Base-by-base conservation (phyloP, 306 rosid genomes). In the Gastrolobium villosum region DNA sequence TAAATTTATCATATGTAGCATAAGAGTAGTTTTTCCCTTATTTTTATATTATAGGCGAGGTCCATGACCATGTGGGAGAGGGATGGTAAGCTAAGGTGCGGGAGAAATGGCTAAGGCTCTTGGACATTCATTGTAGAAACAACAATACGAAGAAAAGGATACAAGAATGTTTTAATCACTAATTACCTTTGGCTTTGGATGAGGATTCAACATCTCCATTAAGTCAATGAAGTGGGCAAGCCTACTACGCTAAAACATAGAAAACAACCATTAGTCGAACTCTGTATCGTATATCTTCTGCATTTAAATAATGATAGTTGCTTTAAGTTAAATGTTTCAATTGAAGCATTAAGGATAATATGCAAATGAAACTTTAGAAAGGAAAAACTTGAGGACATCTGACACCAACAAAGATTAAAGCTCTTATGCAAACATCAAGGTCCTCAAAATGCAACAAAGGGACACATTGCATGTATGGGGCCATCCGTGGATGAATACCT, bases 131-230 rank as follows among this genome's bases (percentile, higher is more conserved):
- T 7, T 14, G 40, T 56, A 67, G 44, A 44, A 75, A 79, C 31
- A 61, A 41, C 26, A 56, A 30, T 31, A 37, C 2, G 14, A 36
- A 44, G 72, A 57, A 67, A 65, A 57, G 3, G n/a, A 10, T 20
- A 15, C 45, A 49, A 28, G 30, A 68, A 44, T 40, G 6, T 32
- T 64, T 73, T 14, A 53, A 52, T 55, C 56, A 48, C 40, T 5
- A 64, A 54, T 82, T 85, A 94, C 99, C 98, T 87, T 95, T 72
- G 98, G 98, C 88, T 82, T 89, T 76, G 97, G 83, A 83, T 95
- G 89, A 70, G 97, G 92, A 87, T 91, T 92, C 89, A 92, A 80
- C 98, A 89, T 89, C 91, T 95, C 98, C 94, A 95, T 86, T 59
- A 95, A 85, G 81, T 92, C 99, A 50, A 95, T 87, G 90, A 92